phyloP scores from a whole-genome alignment of 257 asterid genomes.

The Mentha longifolia region DNA sequence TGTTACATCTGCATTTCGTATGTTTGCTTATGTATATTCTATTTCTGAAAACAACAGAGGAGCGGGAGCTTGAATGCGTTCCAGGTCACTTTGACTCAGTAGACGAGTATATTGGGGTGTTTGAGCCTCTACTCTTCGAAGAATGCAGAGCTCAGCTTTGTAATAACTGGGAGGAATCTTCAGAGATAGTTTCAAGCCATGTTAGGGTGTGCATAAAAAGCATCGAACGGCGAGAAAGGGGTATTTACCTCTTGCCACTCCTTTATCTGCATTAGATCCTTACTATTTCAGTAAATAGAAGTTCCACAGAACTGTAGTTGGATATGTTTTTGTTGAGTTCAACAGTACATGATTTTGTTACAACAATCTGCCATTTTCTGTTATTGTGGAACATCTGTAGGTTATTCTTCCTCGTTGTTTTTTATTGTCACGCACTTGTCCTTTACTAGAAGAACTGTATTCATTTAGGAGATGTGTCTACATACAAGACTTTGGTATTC shows the following conservation, averaged over 20 bases:
- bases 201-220: slow-evolving; percentile 72
- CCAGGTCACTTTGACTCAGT: slow-evolving; percentile 90
- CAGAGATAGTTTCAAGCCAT: slow-evolving; percentile 64
- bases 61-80: slow-evolving; percentile 75
- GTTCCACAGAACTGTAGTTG: slow-evolving; percentile 1
- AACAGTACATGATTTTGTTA: slow-evolving; percentile 15
- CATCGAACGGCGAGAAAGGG: slow-evolving; percentile 91
- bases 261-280: slow-evolving; percentile 20
- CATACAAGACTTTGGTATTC: too few relatives aligned
- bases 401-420: slow-evolving; percentile 3
- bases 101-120: slow-evolving; percentile 84
- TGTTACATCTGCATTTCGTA: not conserved
- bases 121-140: slow-evolving; percentile 97
- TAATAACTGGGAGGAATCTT: slow-evolving; percentile 86
- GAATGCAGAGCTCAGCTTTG: slow-evolving; percentile 94
- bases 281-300: slow-evolving; percentile 13
- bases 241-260: slow-evolving; percentile 42
- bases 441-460: slow-evolving; percentile 4
- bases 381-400: not conserved
- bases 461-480: not conserved
- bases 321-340: slow-evolving; percentile 14
- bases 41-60: slow-evolving; percentile 59
- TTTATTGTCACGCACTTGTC: not conserved
- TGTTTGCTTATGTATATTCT: slow-evolving; percentile 25
- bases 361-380: slow-evolving; percentile 26